A percentile compares a stretch with the other conserved stretches of the same genome.
phyloP scores from a whole-genome alignment of 768 basidiomycete genomes.

The Hypholoma sublateritium region DNA sequence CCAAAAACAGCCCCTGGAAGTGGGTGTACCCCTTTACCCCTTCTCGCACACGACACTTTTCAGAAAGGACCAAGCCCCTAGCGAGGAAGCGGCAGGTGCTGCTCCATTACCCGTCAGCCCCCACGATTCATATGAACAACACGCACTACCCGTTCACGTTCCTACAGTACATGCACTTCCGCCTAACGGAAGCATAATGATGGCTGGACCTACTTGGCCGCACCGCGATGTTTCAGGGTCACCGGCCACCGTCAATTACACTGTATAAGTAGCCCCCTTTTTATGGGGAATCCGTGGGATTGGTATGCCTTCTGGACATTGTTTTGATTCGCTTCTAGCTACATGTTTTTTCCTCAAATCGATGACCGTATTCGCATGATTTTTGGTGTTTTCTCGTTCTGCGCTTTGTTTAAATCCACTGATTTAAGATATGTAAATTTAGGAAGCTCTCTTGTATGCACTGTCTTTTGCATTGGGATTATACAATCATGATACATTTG shows the following conservation, averaged over 20 bases:
- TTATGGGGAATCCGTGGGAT: no score
- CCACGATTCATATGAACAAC: slow-evolving; percentile 27
- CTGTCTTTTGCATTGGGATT: slow-evolving; percentile 7
- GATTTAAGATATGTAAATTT: no score
- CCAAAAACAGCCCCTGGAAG: slow-evolving; percentile 77
- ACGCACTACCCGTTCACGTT: slow-evolving; percentile 20
- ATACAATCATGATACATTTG: not conserved
- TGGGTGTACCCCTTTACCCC: slow-evolving; percentile 78
- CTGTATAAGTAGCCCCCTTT: not conserved
- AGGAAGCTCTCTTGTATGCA: not conserved
- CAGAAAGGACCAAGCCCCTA: slow-evolving; percentile 42
- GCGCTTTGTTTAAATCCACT: no score
- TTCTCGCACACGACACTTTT: slow-evolving; percentile 73
- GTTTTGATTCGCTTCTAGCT: slow-evolving; percentile 3
- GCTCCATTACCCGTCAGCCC: slow-evolving; percentile 41
- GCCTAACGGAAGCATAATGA: slow-evolving; percentile 13
- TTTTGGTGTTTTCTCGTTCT: no score
- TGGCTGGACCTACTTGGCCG: slow-evolving; percentile 20
- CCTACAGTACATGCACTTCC: slow-evolving; percentile 14
- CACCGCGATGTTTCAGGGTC: slow-evolving; percentile 25
- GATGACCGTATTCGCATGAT: no score
- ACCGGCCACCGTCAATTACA: slow-evolving; percentile 19
- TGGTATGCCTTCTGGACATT: slow-evolving; percentile 8
- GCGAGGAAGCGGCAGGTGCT: slow-evolving; percentile 26
- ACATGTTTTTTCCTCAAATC: slow-evolving; percentile 1